These are phyloP conservation scores for Sindora glabra DNA, from an alignment of 306 rosid species.

Conservation along the genomic window DNA sequence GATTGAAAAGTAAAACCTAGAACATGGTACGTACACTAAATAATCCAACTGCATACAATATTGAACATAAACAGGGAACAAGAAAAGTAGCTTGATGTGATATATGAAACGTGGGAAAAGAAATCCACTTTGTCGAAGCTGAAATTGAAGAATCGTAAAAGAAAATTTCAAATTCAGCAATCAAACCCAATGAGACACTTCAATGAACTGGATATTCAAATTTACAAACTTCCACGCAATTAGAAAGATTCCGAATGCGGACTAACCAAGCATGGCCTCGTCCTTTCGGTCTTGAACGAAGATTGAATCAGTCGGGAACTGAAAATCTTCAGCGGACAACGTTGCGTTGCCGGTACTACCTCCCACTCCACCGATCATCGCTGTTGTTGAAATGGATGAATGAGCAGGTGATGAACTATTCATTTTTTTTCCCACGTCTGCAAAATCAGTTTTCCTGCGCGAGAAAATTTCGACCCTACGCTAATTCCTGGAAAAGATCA, in stretches of 20 bases:
- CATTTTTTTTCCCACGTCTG: constrained; percentile 18
- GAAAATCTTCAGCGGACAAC: constrained; percentile 54
- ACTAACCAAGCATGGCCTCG: constrained; percentile 70
- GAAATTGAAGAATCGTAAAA: neutral
- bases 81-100: neutral
- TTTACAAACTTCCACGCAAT: no score
- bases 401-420: constrained; percentile 73
- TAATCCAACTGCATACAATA: no score
- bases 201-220: no score
- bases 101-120: neutral
- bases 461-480: neutral
- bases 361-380: constrained; percentile 51
- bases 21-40: neutral
- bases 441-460: neutral
- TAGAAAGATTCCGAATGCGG: neutral
- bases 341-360: constrained; percentile 42
- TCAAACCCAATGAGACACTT: no score
- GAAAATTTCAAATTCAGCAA: neutral
- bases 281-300: constrained; percentile 69
- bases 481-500: no score
- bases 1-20: neutral
- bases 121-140: neutral
- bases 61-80: neutral
- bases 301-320: constrained; percentile 48
- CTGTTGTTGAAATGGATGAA: constrained; percentile 70